Conservation (phyloP, 2,329 filamentous ascomycete genomes). For the Aspergillus aculeatinus region DNA sequence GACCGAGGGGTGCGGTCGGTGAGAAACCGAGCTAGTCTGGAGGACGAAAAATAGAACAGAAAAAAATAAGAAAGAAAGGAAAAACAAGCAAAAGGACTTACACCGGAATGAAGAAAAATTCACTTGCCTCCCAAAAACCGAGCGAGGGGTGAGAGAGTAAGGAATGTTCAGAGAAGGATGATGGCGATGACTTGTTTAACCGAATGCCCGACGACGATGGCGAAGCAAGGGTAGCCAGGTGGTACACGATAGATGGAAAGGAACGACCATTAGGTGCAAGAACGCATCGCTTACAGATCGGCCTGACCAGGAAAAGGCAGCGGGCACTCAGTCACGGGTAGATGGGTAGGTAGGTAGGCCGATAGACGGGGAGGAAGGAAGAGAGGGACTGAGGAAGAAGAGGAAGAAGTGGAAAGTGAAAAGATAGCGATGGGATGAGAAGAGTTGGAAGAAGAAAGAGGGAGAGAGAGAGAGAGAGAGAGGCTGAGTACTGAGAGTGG, state of each 20-base stretch:
- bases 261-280: conserved; percentile 23
- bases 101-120: neutral
- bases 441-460: neutral
- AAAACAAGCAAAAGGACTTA: neutral
- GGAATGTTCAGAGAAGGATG: conserved; percentile 17
- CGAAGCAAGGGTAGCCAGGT: conserved; percentile 26
- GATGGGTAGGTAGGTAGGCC: conserved; percentile 10
- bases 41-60: neutral
- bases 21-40: neutral
- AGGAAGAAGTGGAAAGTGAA: conserved; percentile 10
- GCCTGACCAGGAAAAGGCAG: conserved; percentile 3
- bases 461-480: conserved; percentile 8
- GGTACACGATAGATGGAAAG: conserved; percentile 19
- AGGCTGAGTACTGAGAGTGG: neutral
- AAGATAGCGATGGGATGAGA: conserved; percentile 8
- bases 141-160: conserved; percentile 16
- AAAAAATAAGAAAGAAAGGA: neutral
- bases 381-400: conserved; percentile 19
- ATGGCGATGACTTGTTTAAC: conserved; percentile 20
- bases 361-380: conserved; percentile 9
- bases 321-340: neutral
- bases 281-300: conserved; percentile 20
- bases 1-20: neutral
- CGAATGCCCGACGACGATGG: conserved; percentile 22
- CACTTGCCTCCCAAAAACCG: conserved; percentile 5